A percentile compares a stretch with the other conserved stretches of the same genome.
phyloP scores from a whole-genome alignment of 2,329 filamentous ascomycete genomes.

The Cercospora zeae-maydis region DNA sequence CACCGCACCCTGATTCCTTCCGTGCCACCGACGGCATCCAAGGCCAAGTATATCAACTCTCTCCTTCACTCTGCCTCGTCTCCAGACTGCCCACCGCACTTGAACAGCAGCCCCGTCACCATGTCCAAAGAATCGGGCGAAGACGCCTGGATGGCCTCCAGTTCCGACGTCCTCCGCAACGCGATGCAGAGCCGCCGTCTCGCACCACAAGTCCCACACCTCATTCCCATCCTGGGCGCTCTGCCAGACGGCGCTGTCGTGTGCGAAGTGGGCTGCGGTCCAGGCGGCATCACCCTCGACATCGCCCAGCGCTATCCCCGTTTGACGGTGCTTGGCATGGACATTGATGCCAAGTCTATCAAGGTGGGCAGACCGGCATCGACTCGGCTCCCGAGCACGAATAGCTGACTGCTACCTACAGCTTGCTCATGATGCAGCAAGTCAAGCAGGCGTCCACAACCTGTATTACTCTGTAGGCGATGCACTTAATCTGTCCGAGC shows the following conservation, averaged over 20 bases:
- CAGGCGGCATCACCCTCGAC: constrained; percentile 17
- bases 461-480: constrained; percentile 12
- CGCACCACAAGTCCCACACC: constrained; percentile 6
- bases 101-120: not conserved
- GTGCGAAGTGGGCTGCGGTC: constrained; percentile 17
- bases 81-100: not conserved
- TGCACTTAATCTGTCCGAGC: constrained; percentile 7
- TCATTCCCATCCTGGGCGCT: constrained; percentile 13
- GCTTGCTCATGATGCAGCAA: constrained; percentile 11
- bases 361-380: constrained; percentile 1
- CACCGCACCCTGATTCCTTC: not conserved
- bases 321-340: constrained; percentile 14
- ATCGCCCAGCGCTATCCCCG: constrained; percentile 16
- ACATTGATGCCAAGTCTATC: constrained; percentile 18
- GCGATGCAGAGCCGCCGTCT: constrained; percentile 14
- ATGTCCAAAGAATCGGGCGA: not conserved
- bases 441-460: constrained; percentile 2
- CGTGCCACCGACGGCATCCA: not conserved
- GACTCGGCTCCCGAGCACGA: not conserved
- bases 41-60: not conserved
- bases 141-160: constrained; percentile 2
- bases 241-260: constrained; percentile 10
- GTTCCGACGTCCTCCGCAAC: constrained; percentile 9
- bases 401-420: not conserved
- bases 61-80: not conserved